Percentiles rank a stretch among this genome's conserved stretches.
Conservation (phyloP, 2,329 filamentous ascomycete genomes). For the Penicillium hordei region DNA sequence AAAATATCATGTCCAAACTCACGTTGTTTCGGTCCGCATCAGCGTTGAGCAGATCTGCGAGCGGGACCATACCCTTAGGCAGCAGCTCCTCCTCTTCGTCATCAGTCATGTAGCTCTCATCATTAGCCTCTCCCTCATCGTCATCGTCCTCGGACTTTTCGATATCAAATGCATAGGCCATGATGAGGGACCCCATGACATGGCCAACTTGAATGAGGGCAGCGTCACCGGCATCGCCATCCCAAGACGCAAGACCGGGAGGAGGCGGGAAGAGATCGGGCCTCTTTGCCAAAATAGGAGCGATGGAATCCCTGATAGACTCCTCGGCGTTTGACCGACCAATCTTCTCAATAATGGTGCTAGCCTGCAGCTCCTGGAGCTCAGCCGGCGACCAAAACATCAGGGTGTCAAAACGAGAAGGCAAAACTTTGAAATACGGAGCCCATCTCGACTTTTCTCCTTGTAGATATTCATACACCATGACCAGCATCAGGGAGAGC, state of each 20-base stretch:
- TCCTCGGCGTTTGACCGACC: slow-evolving; percentile 70
- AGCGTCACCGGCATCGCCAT: slow-evolving; percentile 43
- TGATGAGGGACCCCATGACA: slow-evolving; percentile 81
- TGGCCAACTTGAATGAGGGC: slow-evolving; percentile 63
- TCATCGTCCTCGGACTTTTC: slow-evolving; percentile 59
- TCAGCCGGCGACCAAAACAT: slow-evolving; percentile 84
- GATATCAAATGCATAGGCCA: slow-evolving; percentile 91
- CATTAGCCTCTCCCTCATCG: slow-evolving; percentile 52
- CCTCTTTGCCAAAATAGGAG: slow-evolving; percentile 52
- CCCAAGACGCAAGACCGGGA: slow-evolving; percentile 42
- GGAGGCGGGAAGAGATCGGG: slow-evolving; percentile 43
- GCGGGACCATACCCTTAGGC: slow-evolving; percentile 81
- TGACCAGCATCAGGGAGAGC: slow-evolving; percentile 68
- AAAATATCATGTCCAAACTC: slow-evolving; percentile 25
- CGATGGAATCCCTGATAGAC: slow-evolving; percentile 61
- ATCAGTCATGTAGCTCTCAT: slow-evolving; percentile 55
- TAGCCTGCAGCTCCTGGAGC: slow-evolving; percentile 71
- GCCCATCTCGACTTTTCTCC: slow-evolving; percentile 68
- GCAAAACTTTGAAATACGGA: slow-evolving; percentile 74
- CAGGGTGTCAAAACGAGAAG: slow-evolving; percentile 71
- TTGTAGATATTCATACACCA: slow-evolving; percentile 72
- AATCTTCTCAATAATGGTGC: slow-evolving; percentile 72
- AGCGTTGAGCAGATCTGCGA: slow-evolving; percentile 87
- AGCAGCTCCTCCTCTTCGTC: slow-evolving; percentile 67
- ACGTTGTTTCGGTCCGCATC: slow-evolving; percentile 81